phyloP scores from a whole-genome alignment of 208 protist species.

The Tetramitus jugosus region DNA sequence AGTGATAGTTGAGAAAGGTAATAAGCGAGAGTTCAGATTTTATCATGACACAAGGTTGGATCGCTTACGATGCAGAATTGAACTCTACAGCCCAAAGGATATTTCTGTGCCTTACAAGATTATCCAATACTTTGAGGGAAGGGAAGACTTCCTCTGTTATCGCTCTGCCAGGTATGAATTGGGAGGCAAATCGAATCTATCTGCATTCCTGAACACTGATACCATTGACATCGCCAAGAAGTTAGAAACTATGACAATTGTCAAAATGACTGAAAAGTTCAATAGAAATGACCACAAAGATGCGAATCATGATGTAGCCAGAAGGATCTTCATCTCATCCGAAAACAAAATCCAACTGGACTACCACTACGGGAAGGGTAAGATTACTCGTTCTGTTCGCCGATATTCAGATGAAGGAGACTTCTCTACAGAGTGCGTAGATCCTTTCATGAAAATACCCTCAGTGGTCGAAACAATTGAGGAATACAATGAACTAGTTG shows the following conservation, averaged over 20 bases:
- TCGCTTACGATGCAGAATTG: background rate
- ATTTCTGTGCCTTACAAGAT: background rate
- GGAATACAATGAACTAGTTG: background rate
- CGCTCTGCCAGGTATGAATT: background rate
- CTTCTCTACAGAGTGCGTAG: background rate
- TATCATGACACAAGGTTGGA: slow-evolving; percentile 12
- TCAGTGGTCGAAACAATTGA: slow-evolving; percentile 3
- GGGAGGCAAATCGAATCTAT: background rate
- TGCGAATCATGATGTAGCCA: slow-evolving; percentile 18
- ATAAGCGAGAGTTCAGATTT: background rate
- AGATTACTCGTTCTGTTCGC: background rate
- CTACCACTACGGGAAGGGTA: slow-evolving; percentile 13
- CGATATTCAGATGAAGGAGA: slow-evolving; percentile 6
- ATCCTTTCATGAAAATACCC: background rate
- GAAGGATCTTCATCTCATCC: background rate
- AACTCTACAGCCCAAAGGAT: background rate
- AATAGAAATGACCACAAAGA: background rate
- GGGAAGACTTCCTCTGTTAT: slow-evolving; percentile 1
- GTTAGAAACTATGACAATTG: background rate
- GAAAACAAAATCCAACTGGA: slow-evolving; percentile 7
- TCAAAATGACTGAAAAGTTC: slow-evolving; percentile 23
- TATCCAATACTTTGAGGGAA: background rate
- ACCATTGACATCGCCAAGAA: background rate
- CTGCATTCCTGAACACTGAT: background rate
- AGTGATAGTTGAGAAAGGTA: background rate